Base-by-base conservation (phyloP, 2,329 filamentous ascomycete genomes). In the Didymella glomerata region DNA sequence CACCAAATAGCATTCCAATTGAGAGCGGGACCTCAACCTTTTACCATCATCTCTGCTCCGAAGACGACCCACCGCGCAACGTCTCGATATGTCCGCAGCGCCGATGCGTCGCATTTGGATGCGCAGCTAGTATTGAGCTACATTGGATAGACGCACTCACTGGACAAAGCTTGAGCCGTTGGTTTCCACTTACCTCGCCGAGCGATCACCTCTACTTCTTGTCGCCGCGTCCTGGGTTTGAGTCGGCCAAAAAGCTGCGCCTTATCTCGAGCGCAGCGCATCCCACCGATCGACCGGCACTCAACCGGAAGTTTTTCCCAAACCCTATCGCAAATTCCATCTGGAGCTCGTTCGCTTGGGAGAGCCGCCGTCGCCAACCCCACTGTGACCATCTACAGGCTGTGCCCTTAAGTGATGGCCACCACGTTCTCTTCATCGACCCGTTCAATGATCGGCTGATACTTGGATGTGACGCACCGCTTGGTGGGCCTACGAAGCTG, bases 81-180 rank as follows among this genome's bases (percentile, higher is more conserved):
- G 83, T 90, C 10, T 84, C 87, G 0, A 84, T 90, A 32, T 89
- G 85, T 64, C 87, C 87, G n/a, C 84, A 87, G 57, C 81, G 85
- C 45, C 82, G 83, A 49, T 89, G 86, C 64, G 84, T 89, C 32
- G 87, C 86, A 9, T 90, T 89, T 76, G 88, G 88, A 14, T 88
- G 85, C 62, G 82, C 83, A 13, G 80, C 82, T 8, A 85, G 87
- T 1, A 85, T 90, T 51, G 87, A 90, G 68, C 76, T 90, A 38
- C 86, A 88, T 68, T 90, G 85, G 82, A 73, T 84, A 13, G 81
- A 84, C 59, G 79, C 80, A 28, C 67, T 79, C 38, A 83, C 78
- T 3, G 77, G 79, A 70, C 80, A 83, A 60, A 81, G 84, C 59
- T 68, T 85, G 38, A 83, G 80, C 63, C 78, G 84, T 50, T 86